Percentiles rank a stretch among this genome's conserved stretches.
These are phyloP conservation scores for Plasmodium cynomolgi DNA, from an alignment of 169 alveolate species.

Conservation along the genomic window DNA sequence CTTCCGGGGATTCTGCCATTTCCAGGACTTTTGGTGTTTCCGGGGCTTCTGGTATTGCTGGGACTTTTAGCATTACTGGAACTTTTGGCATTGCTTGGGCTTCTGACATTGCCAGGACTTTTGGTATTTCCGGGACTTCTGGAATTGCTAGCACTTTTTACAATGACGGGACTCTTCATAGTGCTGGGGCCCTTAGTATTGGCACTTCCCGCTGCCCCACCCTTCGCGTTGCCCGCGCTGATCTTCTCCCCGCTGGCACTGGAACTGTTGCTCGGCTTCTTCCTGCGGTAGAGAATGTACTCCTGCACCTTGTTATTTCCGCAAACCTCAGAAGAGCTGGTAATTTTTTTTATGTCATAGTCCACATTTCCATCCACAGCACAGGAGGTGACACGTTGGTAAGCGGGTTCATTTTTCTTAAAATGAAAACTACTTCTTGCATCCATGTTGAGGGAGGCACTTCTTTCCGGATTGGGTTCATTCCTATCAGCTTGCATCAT, in stretches of 20 bases:
- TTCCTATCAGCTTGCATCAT: neutral
- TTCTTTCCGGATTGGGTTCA: constrained; percentile 3
- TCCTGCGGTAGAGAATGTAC: constrained; percentile 46
- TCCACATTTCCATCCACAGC: constrained; percentile 19
- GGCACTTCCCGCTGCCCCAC: neutral
- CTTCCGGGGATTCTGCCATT: no score
- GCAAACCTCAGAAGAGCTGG: constrained; percentile 15
- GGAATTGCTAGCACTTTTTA: neutral
- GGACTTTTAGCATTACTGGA: neutral
- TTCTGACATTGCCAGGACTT: neutral
- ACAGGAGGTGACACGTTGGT: neutral
- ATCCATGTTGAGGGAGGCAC: neutral
- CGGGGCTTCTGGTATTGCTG: neutral
- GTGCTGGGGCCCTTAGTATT: neutral
- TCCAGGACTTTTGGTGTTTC: neutral
- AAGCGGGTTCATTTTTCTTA: neutral
- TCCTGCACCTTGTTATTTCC: constrained; percentile 66
- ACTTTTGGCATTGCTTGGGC: neutral
- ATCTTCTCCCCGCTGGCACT: neutral
- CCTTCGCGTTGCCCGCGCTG: neutral
- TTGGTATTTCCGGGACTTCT: neutral
- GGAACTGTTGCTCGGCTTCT: constrained; percentile 3
- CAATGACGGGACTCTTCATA: neutral
- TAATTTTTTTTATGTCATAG: constrained; percentile 58
- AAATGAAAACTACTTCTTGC: neutral